These are phyloP conservation scores for Gynostemma pentaphyllum DNA, from an alignment of 306 rosid species.

Conservation along the genomic window DNA sequence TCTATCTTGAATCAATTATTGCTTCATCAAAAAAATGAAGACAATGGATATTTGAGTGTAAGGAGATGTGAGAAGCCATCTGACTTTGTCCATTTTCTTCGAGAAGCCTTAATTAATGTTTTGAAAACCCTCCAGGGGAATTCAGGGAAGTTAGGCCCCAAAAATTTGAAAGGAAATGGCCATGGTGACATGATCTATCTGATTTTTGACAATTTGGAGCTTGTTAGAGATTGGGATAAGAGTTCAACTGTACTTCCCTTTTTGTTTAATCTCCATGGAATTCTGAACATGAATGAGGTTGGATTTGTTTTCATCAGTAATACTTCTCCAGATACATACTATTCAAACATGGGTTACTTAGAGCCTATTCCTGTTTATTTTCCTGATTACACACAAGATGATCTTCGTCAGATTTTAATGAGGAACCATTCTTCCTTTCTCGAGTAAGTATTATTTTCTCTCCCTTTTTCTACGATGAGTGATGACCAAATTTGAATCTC, in stretches of 20 bases:
- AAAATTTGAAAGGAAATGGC: constrained; percentile 23
- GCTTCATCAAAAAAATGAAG: constrained; percentile 51
- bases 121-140: constrained; percentile 36
- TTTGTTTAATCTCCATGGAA: constrained; percentile 62
- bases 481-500: constrained; percentile 9
- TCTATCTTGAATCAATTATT: constrained; percentile 63
- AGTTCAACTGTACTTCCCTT: constrained; percentile 59
- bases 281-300: constrained; percentile 65
- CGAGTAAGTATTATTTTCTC: constrained; percentile 36
- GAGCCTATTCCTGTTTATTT: constrained; percentile 67
- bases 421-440: constrained; percentile 64
- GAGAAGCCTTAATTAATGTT: constrained; percentile 53
- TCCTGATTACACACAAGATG: constrained; percentile 67
- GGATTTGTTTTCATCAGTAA: constrained; percentile 76
- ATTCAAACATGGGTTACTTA: constrained; percentile 66
- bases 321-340: constrained; percentile 76
- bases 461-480: not conserved
- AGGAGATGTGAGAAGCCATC: constrained; percentile 79
- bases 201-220: constrained; percentile 75
- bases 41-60: constrained; percentile 52
- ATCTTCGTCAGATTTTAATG: constrained; percentile 49
- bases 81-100: constrained; percentile 63
- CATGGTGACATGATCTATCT: constrained; percentile 69
- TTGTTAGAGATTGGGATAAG: constrained; percentile 80
- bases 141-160: constrained; percentile 25